Percentiles rank a stretch among this genome's conserved stretches.
These are phyloP conservation scores for Chenopodium suecicum DNA, from an alignment of 148 eudicot species.

Conservation along the genomic window DNA sequence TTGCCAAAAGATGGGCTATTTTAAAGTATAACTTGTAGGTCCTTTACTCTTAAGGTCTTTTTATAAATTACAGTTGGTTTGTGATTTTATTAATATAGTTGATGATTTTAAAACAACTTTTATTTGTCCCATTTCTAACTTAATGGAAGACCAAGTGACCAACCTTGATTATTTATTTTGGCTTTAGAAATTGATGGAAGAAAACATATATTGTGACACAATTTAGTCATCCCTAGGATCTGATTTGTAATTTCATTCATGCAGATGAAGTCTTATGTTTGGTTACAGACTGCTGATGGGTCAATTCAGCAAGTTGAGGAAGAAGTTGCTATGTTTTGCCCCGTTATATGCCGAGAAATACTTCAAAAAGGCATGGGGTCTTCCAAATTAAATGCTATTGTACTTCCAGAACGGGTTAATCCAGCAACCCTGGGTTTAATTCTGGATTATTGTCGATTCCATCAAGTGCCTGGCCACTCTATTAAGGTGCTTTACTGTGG, in stretches of 20 bases:
- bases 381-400: slow-evolving; percentile 69
- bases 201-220: not conserved
- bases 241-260: slow-evolving; percentile 15
- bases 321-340: slow-evolving; percentile 89
- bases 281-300: slow-evolving; percentile 86
- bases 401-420: slow-evolving; percentile 77
- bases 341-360: slow-evolving; percentile 72
- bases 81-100: not conserved
- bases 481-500: slow-evolving; percentile 52
- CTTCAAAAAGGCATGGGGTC: slow-evolving; percentile 74
- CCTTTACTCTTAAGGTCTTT: not conserved
- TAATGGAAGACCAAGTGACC: not conserved
- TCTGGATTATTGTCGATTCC: slow-evolving; percentile 80
- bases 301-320: slow-evolving; percentile 85
- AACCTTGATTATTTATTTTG: not conserved
- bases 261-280: slow-evolving; percentile 78
- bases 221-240: slow-evolving; percentile 1
- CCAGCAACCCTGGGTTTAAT: slow-evolving; percentile 61
- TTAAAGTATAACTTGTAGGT: not conserved
- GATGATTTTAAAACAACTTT: not conserved
- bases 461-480: slow-evolving; percentile 80
- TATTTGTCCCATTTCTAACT: no score
- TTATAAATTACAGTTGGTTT: not conserved
- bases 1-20: not conserved
- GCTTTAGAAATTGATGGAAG: not conserved